phyloP scores from a whole-genome alignment of 208 protist genomes.

The Leishmania turanica region DNA sequence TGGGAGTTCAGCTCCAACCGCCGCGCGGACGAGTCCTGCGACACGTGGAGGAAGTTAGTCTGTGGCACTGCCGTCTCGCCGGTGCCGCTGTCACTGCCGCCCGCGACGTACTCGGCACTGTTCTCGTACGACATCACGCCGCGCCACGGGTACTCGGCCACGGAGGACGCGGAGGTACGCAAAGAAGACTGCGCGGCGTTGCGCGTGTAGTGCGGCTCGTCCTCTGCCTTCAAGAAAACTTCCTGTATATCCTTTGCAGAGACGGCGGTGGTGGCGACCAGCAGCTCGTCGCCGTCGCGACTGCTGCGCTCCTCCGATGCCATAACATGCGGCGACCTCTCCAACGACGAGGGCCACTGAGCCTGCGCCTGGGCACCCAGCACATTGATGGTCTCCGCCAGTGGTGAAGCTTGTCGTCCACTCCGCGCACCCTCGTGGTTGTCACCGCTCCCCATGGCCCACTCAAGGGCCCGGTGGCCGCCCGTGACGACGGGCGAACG shows the following conservation, averaged over 20 bases:
- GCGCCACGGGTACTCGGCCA: constrained; percentile 19
- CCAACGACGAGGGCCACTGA: background rate
- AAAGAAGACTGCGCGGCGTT: background rate
- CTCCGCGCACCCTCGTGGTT: background rate
- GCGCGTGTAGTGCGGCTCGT: background rate
- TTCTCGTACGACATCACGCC: constrained; percentile 8
- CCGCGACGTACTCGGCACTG: constrained; percentile 2
- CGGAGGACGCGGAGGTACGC: constrained; percentile 20
- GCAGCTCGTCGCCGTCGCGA: background rate
- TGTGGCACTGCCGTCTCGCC: background rate
- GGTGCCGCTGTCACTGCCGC: background rate
- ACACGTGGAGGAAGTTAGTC: constrained; percentile 30
- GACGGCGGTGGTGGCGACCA: background rate
- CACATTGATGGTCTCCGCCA: background rate
- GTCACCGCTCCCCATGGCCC: background rate
- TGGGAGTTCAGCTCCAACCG: constrained; percentile 2
- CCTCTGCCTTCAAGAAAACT: background rate
- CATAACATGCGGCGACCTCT: background rate
- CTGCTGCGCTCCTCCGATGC: no score
- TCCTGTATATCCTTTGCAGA: background rate
- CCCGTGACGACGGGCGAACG: background rate
- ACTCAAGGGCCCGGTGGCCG: background rate
- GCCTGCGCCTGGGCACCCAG: background rate
- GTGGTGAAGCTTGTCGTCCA: background rate
- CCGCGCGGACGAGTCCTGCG: constrained; percentile 28